These are phyloP conservation scores for Myriosclerotinia scirpicola DNA, from an alignment of 2,329 filamentous ascomycete species.

Conservation along the genomic window DNA sequence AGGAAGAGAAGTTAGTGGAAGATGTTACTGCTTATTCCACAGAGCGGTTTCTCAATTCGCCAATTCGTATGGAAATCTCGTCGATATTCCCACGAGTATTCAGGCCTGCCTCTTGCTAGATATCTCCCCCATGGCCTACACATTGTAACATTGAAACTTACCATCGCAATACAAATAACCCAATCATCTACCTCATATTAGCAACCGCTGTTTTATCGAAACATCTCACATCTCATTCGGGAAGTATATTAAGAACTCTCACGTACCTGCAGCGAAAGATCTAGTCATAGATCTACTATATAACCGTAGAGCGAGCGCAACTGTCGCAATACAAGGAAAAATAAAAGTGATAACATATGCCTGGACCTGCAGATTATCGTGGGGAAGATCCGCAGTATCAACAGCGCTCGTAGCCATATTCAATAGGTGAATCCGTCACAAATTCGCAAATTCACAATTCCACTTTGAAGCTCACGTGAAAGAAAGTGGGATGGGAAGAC, in stretches of 20 bases:
- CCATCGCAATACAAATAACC: conserved; percentile 13
- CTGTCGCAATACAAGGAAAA: conserved; percentile 13
- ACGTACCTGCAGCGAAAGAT: conserved; percentile 15
- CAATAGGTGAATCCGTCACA: not conserved
- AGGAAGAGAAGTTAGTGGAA: not conserved
- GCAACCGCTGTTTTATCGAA: not conserved
- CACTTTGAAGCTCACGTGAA: not conserved
- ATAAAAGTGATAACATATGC: not conserved
- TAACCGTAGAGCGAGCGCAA: conserved; percentile 8
- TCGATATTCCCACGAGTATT: not conserved
- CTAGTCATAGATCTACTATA: conserved; percentile 14
- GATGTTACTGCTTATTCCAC: not conserved
- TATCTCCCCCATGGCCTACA: not conserved
- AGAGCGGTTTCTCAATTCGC: not conserved
- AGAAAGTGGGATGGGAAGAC: not conserved
- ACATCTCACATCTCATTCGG: not conserved
- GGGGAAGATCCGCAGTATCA: conserved; percentile 4
- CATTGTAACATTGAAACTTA: not conserved
- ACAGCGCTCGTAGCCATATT: not conserved
- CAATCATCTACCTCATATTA: conserved; percentile 11
- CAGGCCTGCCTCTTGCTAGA: not conserved
- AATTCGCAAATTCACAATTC: not conserved
- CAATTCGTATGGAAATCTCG: not conserved
- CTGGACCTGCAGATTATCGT: not conserved
- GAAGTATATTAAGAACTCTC: conserved; percentile 40